These are phyloP conservation scores for Microcyclospora pomicola DNA, from an alignment of 2,329 filamentous ascomycete species.

Conservation along the genomic window DNA sequence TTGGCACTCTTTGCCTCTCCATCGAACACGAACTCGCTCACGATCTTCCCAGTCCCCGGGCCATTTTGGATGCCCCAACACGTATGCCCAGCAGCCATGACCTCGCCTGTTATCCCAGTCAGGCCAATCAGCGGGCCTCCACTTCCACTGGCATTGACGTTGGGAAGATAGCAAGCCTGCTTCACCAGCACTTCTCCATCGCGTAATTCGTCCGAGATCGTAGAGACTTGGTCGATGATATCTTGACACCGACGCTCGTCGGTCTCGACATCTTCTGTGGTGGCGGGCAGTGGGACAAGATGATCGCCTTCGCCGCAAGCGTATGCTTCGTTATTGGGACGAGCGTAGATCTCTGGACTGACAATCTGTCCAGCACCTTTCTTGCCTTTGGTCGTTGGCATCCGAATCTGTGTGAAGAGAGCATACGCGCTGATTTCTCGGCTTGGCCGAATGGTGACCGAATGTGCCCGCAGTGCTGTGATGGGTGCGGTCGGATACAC, in stretches of 20 bases:
- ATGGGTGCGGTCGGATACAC: conserved; percentile 45
- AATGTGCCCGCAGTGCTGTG: conserved; percentile 46
- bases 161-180: conserved; percentile 90
- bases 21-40: conserved; percentile 35
- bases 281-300: conserved; percentile 57
- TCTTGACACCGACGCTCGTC: conserved; percentile 72
- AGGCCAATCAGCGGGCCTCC: conserved; percentile 67
- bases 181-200: conserved; percentile 48
- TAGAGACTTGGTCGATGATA: conserved; percentile 62
- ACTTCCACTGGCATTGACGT: conserved; percentile 40
- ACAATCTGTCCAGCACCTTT: conserved; percentile 47
- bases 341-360: conserved; percentile 84
- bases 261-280: conserved; percentile 59
- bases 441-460: conserved; percentile 45
- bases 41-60: conserved; percentile 52
- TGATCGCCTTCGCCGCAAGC: conserved; percentile 85
- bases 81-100: conserved; percentile 79
- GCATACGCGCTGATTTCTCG: conserved; percentile 56
- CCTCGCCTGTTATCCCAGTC: conserved; percentile 58
- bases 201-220: conserved; percentile 37
- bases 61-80: conserved; percentile 98
- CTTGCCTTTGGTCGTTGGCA: conserved; percentile 39
- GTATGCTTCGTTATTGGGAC: conserved; percentile 80
- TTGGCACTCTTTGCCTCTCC: conserved; percentile 29
- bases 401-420: conserved; percentile 72